Base-by-base conservation (phyloP, 2,329 filamentous ascomycete genomes). In the Neurospora crassa region DNA sequence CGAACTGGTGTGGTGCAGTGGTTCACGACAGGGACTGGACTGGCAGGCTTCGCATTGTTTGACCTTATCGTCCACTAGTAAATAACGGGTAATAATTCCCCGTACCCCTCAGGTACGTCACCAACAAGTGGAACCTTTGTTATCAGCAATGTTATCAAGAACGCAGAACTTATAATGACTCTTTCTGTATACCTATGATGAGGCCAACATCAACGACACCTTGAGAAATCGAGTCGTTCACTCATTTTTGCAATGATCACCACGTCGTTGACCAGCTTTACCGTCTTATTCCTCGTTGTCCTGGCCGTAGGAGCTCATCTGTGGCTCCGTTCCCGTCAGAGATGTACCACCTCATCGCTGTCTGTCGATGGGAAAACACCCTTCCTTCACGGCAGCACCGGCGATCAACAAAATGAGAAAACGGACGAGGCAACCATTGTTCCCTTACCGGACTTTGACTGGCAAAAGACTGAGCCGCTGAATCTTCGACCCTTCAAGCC, bases 401-500 rank as follows among this genome's bases (percentile, higher is more conserved):
- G 10, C 24, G 1, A 7, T 29, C 12, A 34, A 10, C 20, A 34
- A 34, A 10, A 59, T 29, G 47, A 59, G 14, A 34, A 59, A 14
- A 34, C 3, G 14, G 16, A 34, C 7, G 47, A 59, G 18, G 47
- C 40, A 12, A 20, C 18, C 3, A 75, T 75, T 53, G 71, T 74
- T 14, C 69, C 75, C 11, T 69, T 76, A 2, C 14, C 59, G 1
- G 69, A 74, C 24, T 76, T 76, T 53, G 78, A 84, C 72, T 85
- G 84, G 81, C 76, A 79, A 45, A 72, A 75, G 1, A 79, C 78
- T 1, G 76, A 79, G 10, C 83, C 84, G 0, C 72, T 76, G 3
- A 79, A 81, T 45, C 79, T 84, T 43, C 79, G 85, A 2, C 85
- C 84, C 0, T 87, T 86, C 76, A 87, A 86, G 76, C 82, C 84